Percentiles rank a stretch among this genome's conserved stretches.
Conservation (phyloP, 257 asterid species). For the Ocimum tenuiflorum region DNA sequence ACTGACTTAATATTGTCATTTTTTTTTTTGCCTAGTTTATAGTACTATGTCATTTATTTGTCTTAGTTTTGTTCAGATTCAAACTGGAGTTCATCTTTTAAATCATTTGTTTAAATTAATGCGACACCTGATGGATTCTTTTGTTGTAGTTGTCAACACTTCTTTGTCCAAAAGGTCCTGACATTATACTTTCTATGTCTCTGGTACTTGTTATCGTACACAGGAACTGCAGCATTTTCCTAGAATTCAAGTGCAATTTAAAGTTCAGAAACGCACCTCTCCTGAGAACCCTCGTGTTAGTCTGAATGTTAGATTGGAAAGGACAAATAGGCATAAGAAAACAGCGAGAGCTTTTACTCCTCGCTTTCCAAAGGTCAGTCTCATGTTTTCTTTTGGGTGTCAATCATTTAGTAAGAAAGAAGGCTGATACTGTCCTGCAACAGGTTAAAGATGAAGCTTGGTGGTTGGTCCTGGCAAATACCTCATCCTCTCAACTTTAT, state of each 20-base stretch:
- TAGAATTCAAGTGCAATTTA: constrained; percentile 47
- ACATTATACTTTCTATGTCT: not conserved
- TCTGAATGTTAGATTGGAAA: constrained; percentile 64
- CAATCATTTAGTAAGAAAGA: constrained; percentile 8
- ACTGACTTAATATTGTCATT: not conserved
- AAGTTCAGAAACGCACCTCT: constrained; percentile 44
- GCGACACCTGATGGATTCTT: not conserved
- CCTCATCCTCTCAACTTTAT: constrained; percentile 57
- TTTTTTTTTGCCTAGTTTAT: not conserved
- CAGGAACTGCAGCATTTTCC: constrained; percentile 82
- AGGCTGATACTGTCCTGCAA: constrained; percentile 19
- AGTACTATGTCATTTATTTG: not conserved
- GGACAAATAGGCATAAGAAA: constrained; percentile 39
- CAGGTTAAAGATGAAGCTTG: constrained; percentile 98
- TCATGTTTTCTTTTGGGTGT: not conserved
- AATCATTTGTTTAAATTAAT: not conserved
- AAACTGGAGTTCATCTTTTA: not conserved
- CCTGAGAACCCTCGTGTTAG: constrained; percentile 25
- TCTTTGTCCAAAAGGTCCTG: not conserved
- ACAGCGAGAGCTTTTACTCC: constrained; percentile 68
- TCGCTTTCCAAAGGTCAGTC: constrained; percentile 78
- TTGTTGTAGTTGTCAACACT: not conserved
- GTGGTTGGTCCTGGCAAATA: constrained; percentile 87
- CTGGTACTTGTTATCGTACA: too few species aligned
- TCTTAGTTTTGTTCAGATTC: not conserved